Percentiles rank a stretch among this genome's conserved stretches.
These are phyloP conservation scores for Evernia prunastri DNA, from an alignment of 495 filamentous ascomycete species.

Conservation along the genomic window DNA sequence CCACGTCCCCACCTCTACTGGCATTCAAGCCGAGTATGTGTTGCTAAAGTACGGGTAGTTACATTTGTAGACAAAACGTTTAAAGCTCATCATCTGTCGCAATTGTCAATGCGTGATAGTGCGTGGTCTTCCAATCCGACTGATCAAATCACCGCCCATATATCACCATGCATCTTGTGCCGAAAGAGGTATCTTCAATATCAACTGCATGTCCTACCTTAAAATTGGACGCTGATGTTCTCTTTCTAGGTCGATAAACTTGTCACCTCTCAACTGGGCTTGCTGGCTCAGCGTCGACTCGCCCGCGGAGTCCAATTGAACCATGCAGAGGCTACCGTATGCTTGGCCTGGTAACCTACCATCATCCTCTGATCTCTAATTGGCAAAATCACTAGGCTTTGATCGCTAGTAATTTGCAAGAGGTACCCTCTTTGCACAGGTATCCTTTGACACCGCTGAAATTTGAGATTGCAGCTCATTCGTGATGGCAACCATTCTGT, in stretches of 20 bases:
- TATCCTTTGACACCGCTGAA: conserved; percentile 4
- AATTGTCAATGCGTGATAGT: background rate
- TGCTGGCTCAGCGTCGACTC: conserved; percentile 81
- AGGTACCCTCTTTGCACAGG: conserved; percentile 44
- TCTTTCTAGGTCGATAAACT: conserved; percentile 83
- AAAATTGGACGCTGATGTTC: conserved; percentile 15
- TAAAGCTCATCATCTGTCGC: background rate
- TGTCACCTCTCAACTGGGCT: conserved; percentile 80
- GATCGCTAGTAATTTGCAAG: conserved; percentile 85
- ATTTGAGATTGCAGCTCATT: conserved; percentile 55
- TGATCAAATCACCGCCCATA: background rate
- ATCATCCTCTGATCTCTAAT: conserved; percentile 14
- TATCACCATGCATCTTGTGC: conserved; percentile 68
- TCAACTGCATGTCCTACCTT: background rate
- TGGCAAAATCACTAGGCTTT: conserved; percentile 55
- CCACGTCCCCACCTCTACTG: background rate
- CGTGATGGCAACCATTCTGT: conserved; percentile 93
- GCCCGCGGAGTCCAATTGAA: conserved; percentile 86
- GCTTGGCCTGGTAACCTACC: conserved; percentile 22
- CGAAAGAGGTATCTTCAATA: conserved; percentile 65
- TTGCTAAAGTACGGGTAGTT: background rate
- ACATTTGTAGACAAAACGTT: background rate
- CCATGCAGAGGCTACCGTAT: conserved; percentile 81
- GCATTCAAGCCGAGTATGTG: background rate
- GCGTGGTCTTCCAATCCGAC: background rate